Base-by-base conservation (phyloP, 2,329 filamentous ascomycete species). In the Neoascochyta sp. region DNA sequence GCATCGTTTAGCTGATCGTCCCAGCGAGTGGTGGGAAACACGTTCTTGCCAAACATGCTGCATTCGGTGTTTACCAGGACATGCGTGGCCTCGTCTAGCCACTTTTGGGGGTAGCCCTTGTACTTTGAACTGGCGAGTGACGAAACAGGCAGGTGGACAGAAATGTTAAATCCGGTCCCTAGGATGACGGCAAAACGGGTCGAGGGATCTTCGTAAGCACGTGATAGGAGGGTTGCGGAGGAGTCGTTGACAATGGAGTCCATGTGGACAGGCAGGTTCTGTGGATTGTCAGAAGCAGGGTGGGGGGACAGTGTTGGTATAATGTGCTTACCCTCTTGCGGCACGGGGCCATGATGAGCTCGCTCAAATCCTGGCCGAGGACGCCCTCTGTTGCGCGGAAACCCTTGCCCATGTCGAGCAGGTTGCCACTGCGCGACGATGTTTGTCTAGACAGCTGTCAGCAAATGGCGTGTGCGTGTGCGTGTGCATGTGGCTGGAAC, bases 41-140 rank as follows among this genome's bases (percentile, higher is more conserved):
- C 67, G 13, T 70, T 64, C 35, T 76, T 71, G 26, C 74, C 78
- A 41, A 80, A 80, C 77, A 81, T 80, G 63, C 76, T 80, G 45
- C 80, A 64, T 51, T 82, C 78, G 6, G 74, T 81, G 52, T 82
- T 82, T 47, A 80, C 70, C 29, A 81, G 73, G 17, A 81, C 78
- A 36, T 77, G 70, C 16, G 71, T 67, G n/a, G 76, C 75, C 22
- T 69, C 64, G 16, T 70, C 65, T 34, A 74, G 69, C 75, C 75
- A 79, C 21, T 66, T 67, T 10, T 69, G 60, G 1, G 75, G 69
- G 27, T 78, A 68, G 16, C 55, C 49, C 16, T 74, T 75, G 52
- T 77, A 79, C 43, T 81, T 81, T 28, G 66, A 62, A 11, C 54
- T 50, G 3, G 73, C 71, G 20, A 81, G 68, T 19, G 70, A 67